phyloP scores from a whole-genome alignment of 148 eudicot genomes.

The Amaranthus cruentus region DNA sequence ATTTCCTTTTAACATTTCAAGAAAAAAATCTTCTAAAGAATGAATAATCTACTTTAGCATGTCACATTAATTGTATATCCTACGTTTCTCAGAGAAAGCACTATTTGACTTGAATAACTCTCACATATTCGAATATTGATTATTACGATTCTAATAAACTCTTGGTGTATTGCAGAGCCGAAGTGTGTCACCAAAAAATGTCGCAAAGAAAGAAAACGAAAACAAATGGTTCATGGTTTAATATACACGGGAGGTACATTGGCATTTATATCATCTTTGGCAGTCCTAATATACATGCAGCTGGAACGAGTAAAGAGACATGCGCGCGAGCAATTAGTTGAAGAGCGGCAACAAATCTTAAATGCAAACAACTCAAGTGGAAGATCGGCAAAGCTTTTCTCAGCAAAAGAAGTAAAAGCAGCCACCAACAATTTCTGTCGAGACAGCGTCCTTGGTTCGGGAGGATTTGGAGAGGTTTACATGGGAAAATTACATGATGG shows the following conservation, averaged over 20 bases:
- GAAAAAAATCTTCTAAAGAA: no score
- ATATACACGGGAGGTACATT: constrained; percentile 20
- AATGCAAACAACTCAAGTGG: constrained; percentile 39
- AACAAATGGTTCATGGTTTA: constrained; percentile 11
- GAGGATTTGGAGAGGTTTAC: constrained; percentile 62
- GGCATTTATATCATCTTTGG: constrained; percentile 20
- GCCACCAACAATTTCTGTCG: constrained; percentile 44
- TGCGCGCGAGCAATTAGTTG: constrained; percentile 28
- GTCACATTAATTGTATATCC: no score
- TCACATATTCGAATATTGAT: no score
- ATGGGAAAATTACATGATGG: constrained; percentile 50
- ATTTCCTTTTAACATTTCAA: no score
- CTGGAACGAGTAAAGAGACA: constrained; percentile 20
- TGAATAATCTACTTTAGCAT: no score
- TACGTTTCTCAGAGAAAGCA: no score
- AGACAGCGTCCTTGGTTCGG: constrained; percentile 45
- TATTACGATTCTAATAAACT: background rate
- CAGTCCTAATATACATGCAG: constrained; percentile 30
- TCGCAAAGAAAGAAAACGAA: background rate
- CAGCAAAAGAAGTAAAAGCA: constrained; percentile 43
- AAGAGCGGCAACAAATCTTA: constrained; percentile 44
- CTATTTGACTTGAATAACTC: no score
- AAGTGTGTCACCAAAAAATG: constrained; percentile 17
- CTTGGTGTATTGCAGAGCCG: constrained; percentile 5
- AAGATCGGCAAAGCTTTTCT: constrained; percentile 47